phyloP scores from a whole-genome alignment of 352 stramenopile genomes.

The Phytophthora tentaculata region DNA sequence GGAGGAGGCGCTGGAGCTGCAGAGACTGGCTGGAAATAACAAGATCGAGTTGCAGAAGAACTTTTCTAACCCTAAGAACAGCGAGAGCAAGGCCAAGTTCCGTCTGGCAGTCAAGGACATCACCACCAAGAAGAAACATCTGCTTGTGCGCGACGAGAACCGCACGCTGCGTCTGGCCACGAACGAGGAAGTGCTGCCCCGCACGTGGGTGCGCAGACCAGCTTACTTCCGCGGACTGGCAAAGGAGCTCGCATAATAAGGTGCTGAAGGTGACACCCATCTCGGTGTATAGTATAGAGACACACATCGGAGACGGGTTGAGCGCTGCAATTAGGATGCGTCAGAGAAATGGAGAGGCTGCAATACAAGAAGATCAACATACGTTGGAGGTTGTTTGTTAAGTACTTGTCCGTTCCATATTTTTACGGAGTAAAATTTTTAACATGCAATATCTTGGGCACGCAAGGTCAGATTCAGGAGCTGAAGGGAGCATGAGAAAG shows the following conservation, averaged over 20 bases:
- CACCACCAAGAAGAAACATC: constrained; percentile 78
- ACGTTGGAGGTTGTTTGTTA: no score
- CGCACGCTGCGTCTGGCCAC: constrained; percentile 69
- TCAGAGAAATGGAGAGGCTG: constrained; percentile 7
- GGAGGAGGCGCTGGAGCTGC: constrained; percentile 77
- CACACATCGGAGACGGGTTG: constrained; percentile 22
- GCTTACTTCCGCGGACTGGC: constrained; percentile 77
- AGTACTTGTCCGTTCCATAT: no score
- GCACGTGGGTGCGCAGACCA: constrained; percentile 83
- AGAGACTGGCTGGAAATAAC: constrained; percentile 78
- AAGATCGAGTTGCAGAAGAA: constrained; percentile 74
- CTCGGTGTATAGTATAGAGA: constrained; percentile 38
- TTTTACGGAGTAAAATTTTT: no score
- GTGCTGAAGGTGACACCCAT: constrained; percentile 4
- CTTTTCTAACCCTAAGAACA: constrained; percentile 71
- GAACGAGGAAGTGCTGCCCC: constrained; percentile 77
- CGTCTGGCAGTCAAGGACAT: constrained; percentile 86
- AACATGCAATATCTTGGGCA: no score
- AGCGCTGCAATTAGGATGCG: constrained; percentile 26
- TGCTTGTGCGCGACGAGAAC: constrained; percentile 69
- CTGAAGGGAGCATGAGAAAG: no score
- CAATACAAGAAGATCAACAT: neutral
- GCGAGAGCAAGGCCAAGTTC: constrained; percentile 64
- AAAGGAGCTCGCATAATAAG: constrained; percentile 42
- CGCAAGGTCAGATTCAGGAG: no score